These are phyloP conservation scores for Tetragonia tetragonoides DNA, from an alignment of 148 eudicot species.

Conservation along the genomic window DNA sequence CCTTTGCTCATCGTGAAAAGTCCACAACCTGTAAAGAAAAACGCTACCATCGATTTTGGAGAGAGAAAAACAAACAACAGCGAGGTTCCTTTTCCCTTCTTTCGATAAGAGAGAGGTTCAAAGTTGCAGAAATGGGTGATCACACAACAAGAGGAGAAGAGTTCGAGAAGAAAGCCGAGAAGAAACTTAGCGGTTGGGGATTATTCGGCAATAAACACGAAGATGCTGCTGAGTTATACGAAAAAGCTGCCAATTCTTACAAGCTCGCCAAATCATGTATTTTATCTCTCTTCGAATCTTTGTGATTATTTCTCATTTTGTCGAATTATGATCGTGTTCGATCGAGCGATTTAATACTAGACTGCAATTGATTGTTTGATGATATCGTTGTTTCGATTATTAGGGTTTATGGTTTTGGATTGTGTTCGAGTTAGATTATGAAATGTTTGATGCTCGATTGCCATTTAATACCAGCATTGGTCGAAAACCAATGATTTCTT, in stretches of 20 bases:
- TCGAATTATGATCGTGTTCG: background rate
- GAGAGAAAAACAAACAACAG: no score
- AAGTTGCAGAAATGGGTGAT: conserved; percentile 28
- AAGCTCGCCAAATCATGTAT: conserved; percentile 82
- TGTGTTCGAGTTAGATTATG: conserved; percentile 1
- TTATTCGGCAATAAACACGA: conserved; percentile 67
- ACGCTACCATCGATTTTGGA: no score
- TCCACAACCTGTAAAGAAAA: no score
- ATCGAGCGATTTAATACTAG: conserved; percentile 3
- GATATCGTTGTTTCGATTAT: conserved; percentile 3
- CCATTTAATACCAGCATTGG: background rate
- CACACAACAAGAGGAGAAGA: conserved; percentile 51
- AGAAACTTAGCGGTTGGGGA: conserved; percentile 76
- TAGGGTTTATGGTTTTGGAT: conserved; percentile 23
- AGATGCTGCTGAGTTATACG: conserved; percentile 78
- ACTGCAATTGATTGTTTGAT: conserved; percentile 1
- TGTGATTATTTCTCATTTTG: background rate
- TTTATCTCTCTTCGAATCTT: background rate
- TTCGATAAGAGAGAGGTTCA: conserved; percentile 7
- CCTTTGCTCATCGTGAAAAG: no score
- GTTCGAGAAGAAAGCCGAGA: conserved; percentile 67
- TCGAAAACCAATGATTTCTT: background rate
- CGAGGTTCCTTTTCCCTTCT: no score
- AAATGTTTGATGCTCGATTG: background rate
- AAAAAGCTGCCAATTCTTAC: conserved; percentile 76